Evolutionary conservation across 192 early-diverging fungal species (phyloP).

Genomic region (Coemansia sp.): DNA sequence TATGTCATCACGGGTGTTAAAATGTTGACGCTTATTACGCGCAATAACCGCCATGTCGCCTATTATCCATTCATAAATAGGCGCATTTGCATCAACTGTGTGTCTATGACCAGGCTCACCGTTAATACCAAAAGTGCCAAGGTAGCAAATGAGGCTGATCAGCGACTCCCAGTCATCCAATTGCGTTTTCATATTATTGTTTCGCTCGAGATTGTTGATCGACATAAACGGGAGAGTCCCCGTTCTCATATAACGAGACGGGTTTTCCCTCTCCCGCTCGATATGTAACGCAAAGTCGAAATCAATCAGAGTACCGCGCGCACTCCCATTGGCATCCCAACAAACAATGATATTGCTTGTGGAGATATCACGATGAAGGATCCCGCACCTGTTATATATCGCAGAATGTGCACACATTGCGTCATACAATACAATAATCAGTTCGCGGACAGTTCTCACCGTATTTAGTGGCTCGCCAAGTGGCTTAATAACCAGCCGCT

Average conservation of each 20-base stretch:
- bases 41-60: too few relatives aligned
- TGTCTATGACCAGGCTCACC: neutral
- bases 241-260: neutral
- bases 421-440: slow-evolving; percentile 24
- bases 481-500: slow-evolving; percentile 13
- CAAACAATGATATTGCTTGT: slow-evolving; percentile 23
- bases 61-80: too few relatives aligned
- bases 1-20: too few relatives aligned
- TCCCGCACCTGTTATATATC: slow-evolving; percentile 10
- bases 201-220: slow-evolving; percentile 20
- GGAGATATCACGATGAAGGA: slow-evolving; percentile 34
- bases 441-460: slow-evolving; percentile 4
- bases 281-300: slow-evolving; percentile 17
- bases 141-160: slow-evolving; percentile 22
- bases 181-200: neutral
- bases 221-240: slow-evolving; percentile 29
- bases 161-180: slow-evolving; percentile 30
- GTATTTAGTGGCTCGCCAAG: slow-evolving; percentile 2
- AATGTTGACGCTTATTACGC: too few relatives aligned
- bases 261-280: neutral
- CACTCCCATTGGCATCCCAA: neutral
- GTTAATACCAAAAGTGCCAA: slow-evolving; percentile 13
- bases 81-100: too few relatives aligned
- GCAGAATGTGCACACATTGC: slow-evolving; percentile 22
- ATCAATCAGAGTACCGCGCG: slow-evolving; percentile 26